Evolutionary conservation across 2,329 filamentous ascomycete species (phyloP).

Genomic region (Leptographium radiaticola): DNA sequence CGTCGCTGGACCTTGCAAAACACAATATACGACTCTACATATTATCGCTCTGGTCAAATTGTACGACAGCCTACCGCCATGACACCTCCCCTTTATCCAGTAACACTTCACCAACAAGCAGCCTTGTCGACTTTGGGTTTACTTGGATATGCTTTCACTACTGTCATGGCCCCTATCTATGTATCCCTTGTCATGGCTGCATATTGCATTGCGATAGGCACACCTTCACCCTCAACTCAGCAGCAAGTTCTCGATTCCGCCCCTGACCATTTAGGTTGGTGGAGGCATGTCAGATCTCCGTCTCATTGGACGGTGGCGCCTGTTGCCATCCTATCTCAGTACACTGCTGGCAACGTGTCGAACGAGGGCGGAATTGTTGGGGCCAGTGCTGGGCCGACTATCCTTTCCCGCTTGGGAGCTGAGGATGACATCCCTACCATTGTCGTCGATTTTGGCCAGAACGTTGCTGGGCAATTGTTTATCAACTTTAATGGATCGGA

Average conservation of each 20-base stretch:
- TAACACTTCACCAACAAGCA: no score
- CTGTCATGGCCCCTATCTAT: slow-evolving; percentile 2
- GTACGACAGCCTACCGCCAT: neutral
- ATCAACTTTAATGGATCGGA: slow-evolving; percentile 27
- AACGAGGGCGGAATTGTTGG: slow-evolving; percentile 22
- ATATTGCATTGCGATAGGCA: neutral
- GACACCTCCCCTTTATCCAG: no score
- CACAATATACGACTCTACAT: no score
- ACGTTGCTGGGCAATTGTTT: slow-evolving; percentile 28
- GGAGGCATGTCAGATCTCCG: slow-evolving; percentile 26
- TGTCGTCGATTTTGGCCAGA: slow-evolving; percentile 36
- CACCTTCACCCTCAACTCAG: neutral
- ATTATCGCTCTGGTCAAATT: no score
- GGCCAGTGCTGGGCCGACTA: slow-evolving; percentile 15
- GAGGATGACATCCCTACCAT: slow-evolving; percentile 20
- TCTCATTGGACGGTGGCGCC: slow-evolving; percentile 19
- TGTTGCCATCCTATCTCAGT: slow-evolving; percentile 13
- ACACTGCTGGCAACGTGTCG: slow-evolving; percentile 24
- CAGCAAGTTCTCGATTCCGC: slow-evolving; percentile 6
- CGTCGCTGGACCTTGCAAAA: no score
- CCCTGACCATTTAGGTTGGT: slow-evolving; percentile 19
- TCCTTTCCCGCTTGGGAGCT: slow-evolving; percentile 17
- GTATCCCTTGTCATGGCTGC: neutral
- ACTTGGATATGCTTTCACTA: neutral
- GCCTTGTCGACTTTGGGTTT: neutral